Percentiles rank a stretch among this genome's conserved stretches.
These are phyloP conservation scores for Hymenoscyphus fructigenus DNA, from an alignment of 2,329 filamentous ascomycete species.

Conservation along the genomic window DNA sequence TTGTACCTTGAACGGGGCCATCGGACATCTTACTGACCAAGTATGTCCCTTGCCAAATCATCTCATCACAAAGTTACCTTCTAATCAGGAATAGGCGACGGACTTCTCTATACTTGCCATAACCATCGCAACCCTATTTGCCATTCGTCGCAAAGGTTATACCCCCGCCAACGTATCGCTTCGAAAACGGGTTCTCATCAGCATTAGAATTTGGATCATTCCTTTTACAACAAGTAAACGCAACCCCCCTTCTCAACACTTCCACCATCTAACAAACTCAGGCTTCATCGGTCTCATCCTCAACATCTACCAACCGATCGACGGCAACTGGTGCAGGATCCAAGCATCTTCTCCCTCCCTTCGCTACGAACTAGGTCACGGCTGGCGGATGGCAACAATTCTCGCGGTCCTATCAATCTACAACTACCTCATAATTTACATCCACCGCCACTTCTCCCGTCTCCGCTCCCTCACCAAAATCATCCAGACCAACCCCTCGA, in stretches of 20 bases:
- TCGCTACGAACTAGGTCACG: background rate
- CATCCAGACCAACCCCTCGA: background rate
- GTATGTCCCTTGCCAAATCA: background rate
- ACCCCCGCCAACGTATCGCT: background rate
- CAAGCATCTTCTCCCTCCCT: background rate
- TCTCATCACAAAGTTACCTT: background rate
- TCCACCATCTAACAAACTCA: constrained; percentile 3
- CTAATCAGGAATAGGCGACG: background rate
- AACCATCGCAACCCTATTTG: background rate
- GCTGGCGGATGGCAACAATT: constrained; percentile 1
- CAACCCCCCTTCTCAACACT: background rate
- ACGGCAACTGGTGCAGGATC: constrained; percentile 1
- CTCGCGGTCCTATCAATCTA: background rate
- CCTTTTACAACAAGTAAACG: constrained; percentile 7
- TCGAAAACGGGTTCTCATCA: background rate
- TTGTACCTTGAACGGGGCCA: background rate
- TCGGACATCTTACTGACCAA: background rate
- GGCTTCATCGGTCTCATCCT: background rate
- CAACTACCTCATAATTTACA: background rate
- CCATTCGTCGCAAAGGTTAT: background rate
- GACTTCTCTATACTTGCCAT: background rate
- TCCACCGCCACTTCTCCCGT: background rate
- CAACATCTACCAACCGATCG: background rate
- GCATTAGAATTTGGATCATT: constrained; percentile 13
- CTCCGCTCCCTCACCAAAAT: background rate